Evolutionary conservation across 2,329 filamentous ascomycete species (phyloP), one percentile per base, ranked within the genome.

Genomic region (Calonectria montana): DNA sequence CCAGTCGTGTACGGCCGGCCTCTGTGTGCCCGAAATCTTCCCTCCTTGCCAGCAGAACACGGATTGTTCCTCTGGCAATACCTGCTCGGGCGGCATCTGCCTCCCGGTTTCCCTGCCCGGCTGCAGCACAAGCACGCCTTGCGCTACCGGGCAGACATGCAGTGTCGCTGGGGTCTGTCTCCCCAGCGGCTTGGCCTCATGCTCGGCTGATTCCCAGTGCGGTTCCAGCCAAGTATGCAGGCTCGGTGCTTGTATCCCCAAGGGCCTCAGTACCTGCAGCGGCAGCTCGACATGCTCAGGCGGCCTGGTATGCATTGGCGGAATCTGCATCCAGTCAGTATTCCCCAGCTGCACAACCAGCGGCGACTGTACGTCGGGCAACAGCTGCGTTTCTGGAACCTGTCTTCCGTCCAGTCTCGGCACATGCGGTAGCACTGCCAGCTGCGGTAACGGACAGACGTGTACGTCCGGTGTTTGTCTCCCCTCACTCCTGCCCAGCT

Each of bases 401-500:
- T 70, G 68, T 15, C 43, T 70, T 5, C 63, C 68, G 2, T 27
- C 27, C 27, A 35, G 29, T 27, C 68, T 70, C 8, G 18, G 21
- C 27, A 18, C 57, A 23, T 61, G 45, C 16, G 31, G 25, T 16
- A 23, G 21, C 4, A 23, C 47, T 29, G 23, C 15, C 23, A 50
- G 16, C 23, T 25, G 37, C 37, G 59, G 68, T 18, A 48, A 41
- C 35, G 68, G 68, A 41, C 68, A 70, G 29, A 47, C 35, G 2
- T 70, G 68, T 63, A 35, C 43, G 27, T 39, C 53, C 16, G 68
- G 68, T n/a, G 55, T 70, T n/a, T 70, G 68, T 27, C 63, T 70
- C 7, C 68, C 68, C 10, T 31, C 31, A 3, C 35, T 61, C 27
- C 27, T 70, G 45, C 45, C 53, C 6, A 35, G 21, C 35, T 70